A percentile compares a stretch with the other conserved stretches of the same genome.
phyloP scores from a whole-genome alignment of 345 rosid genomes.

The sweet orange (Citrus sinensis) region DNA sequence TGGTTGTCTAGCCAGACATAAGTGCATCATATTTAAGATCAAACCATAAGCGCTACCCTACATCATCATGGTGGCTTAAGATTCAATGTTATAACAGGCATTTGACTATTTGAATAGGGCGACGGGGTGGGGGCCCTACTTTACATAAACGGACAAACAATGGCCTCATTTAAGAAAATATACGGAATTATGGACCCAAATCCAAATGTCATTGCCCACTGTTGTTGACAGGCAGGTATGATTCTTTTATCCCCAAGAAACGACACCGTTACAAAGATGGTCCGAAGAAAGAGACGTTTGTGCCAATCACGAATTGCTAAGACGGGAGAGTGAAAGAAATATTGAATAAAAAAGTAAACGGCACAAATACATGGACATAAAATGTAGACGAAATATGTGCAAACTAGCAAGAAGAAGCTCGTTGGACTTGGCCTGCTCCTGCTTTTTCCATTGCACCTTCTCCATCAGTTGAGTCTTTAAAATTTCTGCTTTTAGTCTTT shows the following conservation, averaged over 20 bases:
- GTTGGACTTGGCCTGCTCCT: not conserved
- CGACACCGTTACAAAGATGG: not conserved
- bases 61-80: no score
- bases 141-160: no score
- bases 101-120: no score
- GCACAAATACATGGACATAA: not conserved
- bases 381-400: not conserved
- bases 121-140: no score
- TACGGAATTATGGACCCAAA: not conserved
- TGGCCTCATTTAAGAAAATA: no score
- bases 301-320: constrained; percentile 15
- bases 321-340: not conserved
- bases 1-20: no score
- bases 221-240: not conserved
- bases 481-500: not conserved
- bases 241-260: not conserved
- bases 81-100: no score
- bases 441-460: not conserved
- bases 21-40: no score
- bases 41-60: no score
- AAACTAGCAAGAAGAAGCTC: not conserved
- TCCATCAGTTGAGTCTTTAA: not conserved
- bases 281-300: not conserved
- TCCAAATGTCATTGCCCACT: not conserved
- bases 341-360: constrained; percentile 3